Evolutionary conservation across 176 grass and related monocot species (phyloP), one percentile per base, ranked within the genome.

Genomic region (Carex myosuroides): DNA sequence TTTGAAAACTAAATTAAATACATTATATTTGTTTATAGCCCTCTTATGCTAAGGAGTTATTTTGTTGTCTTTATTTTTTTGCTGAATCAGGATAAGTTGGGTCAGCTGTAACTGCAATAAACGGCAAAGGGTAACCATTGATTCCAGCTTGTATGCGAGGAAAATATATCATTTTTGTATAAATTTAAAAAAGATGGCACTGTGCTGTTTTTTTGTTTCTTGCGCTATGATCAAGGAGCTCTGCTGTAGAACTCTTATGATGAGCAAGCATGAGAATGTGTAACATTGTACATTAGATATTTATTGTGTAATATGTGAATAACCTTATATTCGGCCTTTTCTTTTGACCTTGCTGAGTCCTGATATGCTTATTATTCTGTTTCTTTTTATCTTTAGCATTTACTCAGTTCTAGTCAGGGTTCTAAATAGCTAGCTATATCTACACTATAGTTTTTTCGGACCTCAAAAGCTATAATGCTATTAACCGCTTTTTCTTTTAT

Each of bases 81-180:
- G 46, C 21, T 75, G 61, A 84, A 85, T 83, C 87, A 95, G 90
- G 90, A 90, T 17, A 87, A 85, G 50, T 85, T 92, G 13, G 93
- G 90, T 52, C 89, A 93, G 33, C 55, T 88, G 50, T 93, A 89
- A 76, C 44, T 33, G 70, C 85, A 16, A 63, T 64, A 52, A 35
- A 29, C 16, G 55, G 4, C 21, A 1, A 12, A 17, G 37, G 50
- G 61, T 57, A 41, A 39, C 22, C 22, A 3, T 44, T n/a, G 12
- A 59, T 46, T 52, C 61, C 81, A 52, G 59, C 41, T 85, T 44
- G 60, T 62, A 65, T 66, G 59, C 11, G 16, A 60, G 35, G 71
- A 59, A 32, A 18, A 32, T 6, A 56, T 29, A 68, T 70, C 0
- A 57, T 32, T 80, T 80, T 69, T 58, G 44, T 70, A 26, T 84